These are phyloP conservation scores for Talaromyces marneffei DNA, from an alignment of 2,329 filamentous ascomycete genomes.

Conservation along the genomic window DNA sequence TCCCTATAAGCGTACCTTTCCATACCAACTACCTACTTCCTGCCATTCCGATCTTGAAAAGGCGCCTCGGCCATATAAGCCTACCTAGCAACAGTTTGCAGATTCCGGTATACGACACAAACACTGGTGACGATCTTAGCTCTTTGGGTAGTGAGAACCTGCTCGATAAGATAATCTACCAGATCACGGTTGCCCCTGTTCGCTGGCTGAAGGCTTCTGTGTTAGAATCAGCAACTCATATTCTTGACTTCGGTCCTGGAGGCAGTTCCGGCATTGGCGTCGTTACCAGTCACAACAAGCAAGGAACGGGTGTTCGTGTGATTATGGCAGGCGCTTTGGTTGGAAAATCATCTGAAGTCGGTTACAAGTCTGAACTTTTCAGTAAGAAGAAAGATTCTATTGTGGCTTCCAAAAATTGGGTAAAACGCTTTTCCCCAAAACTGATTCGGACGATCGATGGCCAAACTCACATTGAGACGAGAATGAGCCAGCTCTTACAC, in stretches of 20 bases:
- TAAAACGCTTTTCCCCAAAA: slow-evolving; percentile 58
- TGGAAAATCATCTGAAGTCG: slow-evolving; percentile 81
- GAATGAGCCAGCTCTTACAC: slow-evolving; percentile 85
- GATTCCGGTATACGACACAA: slow-evolving; percentile 85
- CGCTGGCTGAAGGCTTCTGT: slow-evolving; percentile 93
- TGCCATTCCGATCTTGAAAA: slow-evolving; percentile 54
- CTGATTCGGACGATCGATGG: slow-evolving; percentile 83
- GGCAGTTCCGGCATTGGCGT: slow-evolving; percentile 93
- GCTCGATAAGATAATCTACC: neutral
- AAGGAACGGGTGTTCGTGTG: slow-evolving; percentile 92
- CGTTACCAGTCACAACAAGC: slow-evolving; percentile 96
- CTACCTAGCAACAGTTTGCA: slow-evolving; percentile 53
- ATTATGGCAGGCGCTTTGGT: slow-evolving; percentile 88
- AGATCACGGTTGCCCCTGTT: slow-evolving; percentile 59
- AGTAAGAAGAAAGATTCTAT: neutral
- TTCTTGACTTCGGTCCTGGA: slow-evolving; percentile 93
- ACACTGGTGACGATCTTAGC: slow-evolving; percentile 78
- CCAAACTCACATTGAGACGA: slow-evolving; percentile 88
- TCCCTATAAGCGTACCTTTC: neutral
- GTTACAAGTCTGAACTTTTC: slow-evolving; percentile 50
- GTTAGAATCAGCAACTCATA: slow-evolving; percentile 85
- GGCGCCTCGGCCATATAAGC: slow-evolving; percentile 19
- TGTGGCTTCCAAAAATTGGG: neutral
- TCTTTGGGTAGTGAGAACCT: slow-evolving; percentile 64
- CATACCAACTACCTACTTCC: neutral